Percentiles rank a stretch among this genome's conserved stretches.
These are phyloP conservation scores for Solanum appendiculatum DNA, from an alignment of 257 asterid species.

Conservation along the genomic window DNA sequence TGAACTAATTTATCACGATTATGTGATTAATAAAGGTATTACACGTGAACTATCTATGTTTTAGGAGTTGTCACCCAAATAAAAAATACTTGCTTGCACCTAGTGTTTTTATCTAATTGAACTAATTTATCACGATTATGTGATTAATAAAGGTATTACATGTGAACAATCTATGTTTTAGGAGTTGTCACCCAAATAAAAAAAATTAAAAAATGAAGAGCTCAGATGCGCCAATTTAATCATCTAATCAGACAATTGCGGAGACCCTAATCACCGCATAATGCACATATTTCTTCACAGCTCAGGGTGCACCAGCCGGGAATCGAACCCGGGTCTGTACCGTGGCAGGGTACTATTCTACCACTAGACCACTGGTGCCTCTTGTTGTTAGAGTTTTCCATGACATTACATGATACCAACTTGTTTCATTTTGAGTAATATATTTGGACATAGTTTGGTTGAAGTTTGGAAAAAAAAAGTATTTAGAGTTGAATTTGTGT, in stretches of 20 bases:
- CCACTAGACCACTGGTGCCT: conserved; percentile 88
- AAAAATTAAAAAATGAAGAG: background rate
- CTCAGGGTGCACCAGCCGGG: conserved; percentile 61
- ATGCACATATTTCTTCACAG: background rate
- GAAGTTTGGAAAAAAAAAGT: background rate
- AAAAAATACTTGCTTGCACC: no score
- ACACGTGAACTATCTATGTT: no score
- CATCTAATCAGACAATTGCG: background rate
- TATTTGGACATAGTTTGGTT: background rate
- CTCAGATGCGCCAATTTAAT: background rate
- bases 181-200: background rate
- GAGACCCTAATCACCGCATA: background rate
- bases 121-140: background rate
- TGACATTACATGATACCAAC: fast-evolving
- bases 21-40: no score
- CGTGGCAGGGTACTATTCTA: conserved; percentile 85
- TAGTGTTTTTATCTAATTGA: background rate
- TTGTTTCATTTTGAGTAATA: background rate
- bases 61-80: no score
- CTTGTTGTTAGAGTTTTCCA: background rate
- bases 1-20: no score
- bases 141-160: background rate
- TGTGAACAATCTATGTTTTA: background rate
- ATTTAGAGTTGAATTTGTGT: background rate
- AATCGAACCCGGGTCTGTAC: conserved; percentile 85